Evolutionary conservation across 768 basidiomycete genomes (phyloP), one percentile per base, ranked within the genome.

Genomic region (Phallus indusiatus): DNA sequence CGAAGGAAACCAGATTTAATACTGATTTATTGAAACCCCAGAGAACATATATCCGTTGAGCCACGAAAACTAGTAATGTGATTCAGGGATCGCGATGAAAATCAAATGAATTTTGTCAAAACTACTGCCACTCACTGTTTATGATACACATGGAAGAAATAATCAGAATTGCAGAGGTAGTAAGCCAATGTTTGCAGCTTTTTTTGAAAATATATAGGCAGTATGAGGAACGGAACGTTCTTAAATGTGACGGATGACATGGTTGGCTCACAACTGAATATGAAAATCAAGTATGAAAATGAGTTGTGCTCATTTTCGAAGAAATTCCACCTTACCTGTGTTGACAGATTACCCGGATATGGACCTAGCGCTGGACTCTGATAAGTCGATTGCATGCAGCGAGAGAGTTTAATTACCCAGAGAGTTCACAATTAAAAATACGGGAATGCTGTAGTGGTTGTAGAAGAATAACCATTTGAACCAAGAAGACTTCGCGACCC

Each of bases 401-500:
- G 4, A n/a, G 42, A 42, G 42, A 42, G 12, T 28, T 14, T 42
- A 42, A 4, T 42, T 54, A 73, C 73, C 67, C 63, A 64, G 64
- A 0, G 72, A 66, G 7, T 67, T 60, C 1, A 62, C 61, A 14
- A 70, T 46, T 1, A 72, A 63, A 12, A 61, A 64, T 4, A 36
- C 56, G 28, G 72, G 68, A 0, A 76, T 70, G 1, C 67, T 24
- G 61, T 79, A 79, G 2, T 76, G 71, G 59, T 76, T 70, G 8
- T 73, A 35, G 24, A 79, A 64, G 63, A 76, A 77, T 1, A 73
- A 64, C 47, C 72, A 60, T 55, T 78, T 79, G 0, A 71, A 67
- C 21, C 71, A 66, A 0, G 72, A 73, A 55, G 63, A 63, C 53
- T 67, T 71, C 0, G 76, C 73, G 11, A 58, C 64, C 76, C 77